Evolutionary conservation across 345 rosid species (phyloP).

Genomic region (Ceriops zippeliana): DNA sequence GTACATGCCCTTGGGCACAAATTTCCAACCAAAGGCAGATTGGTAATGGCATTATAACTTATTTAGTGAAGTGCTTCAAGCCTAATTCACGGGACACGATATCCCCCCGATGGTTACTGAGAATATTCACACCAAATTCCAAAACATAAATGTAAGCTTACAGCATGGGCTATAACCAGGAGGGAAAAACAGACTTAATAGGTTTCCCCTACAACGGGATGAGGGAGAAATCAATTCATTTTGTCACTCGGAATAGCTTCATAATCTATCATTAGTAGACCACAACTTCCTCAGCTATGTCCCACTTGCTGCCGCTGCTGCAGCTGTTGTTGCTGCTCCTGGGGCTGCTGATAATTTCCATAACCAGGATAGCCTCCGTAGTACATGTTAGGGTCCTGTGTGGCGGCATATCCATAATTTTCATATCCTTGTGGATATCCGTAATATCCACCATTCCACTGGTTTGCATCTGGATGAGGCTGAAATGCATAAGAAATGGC

Average conservation of each 20-base stretch:
- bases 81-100: no score
- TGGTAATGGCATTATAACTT: no score
- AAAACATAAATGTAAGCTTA: background rate
- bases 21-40: no score
- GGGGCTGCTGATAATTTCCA: conserved; percentile 64
- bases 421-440: conserved; percentile 77
- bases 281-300: conserved; percentile 41
- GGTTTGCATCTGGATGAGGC: conserved; percentile 60
- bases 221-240: no score
- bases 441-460: conserved; percentile 61
- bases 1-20: no score
- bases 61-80: no score
- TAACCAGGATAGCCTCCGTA: conserved; percentile 80
- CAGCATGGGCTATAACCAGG: conserved; percentile 3
- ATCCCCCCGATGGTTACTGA: no score
- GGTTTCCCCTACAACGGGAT: no score
- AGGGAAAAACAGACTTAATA: conserved; percentile 15
- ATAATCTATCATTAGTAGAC: background rate
- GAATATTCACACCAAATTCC: no score
- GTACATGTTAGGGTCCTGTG: conserved; percentile 82
- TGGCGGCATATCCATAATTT: conserved; percentile 66
- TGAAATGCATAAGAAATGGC: conserved; percentile 16
- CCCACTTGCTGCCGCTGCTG: conserved; percentile 66
- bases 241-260: no score
- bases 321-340: conserved; percentile 34